Base-by-base conservation (phyloP, 169 alveolate species). In the Theileria sp. region DNA sequence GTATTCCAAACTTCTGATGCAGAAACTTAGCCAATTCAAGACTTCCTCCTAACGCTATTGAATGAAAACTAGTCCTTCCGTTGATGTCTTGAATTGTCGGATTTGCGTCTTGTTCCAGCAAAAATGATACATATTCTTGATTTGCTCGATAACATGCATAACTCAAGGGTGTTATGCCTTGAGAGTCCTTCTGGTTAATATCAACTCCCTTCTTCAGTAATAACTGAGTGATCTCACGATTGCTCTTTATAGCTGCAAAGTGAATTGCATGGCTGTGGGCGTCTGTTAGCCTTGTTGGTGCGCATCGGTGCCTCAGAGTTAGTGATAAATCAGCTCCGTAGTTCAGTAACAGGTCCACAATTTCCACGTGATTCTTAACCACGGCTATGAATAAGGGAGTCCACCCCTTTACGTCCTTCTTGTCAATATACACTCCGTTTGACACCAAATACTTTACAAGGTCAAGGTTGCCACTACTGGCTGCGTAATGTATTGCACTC, bases 161-260 rank as follows among this genome's bases (percentile, higher is more conserved):
- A 75, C 92, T 93, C 36, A 93, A 86, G 54, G 95, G 95, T 38
- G 95, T 93, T 81, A 92, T 92, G 32, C 86, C 88, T 25, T 92
- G 93, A 25, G 93, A 88, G 75, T 93, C 96, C 17, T 60, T 32
- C 32, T 92, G 94, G 86, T 93, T 89, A 54, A 92, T 79, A 32
- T 86, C 75, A 9, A 93, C 94, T 10, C 95, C 95, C 68, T 82
- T 80, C 19, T 86, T 77, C 32, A 93, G 32, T 50, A 93, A 80
- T 21, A 81, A 15, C 66, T 89, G 65, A 12, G 96, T 93, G 23
- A 93, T 88, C 54, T 88, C 93, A 30, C 66, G 81, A 71, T 91
- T 92, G 17, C 95, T 95, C 81, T 91, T 92, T 69, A 93, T 93
- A 34, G 96, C 96, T 36, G 96, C 96, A 74, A 93, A 93, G 80